Percentiles rank a stretch among this genome's conserved stretches.
phyloP scores from a whole-genome alignment of 192 early-diverging fungal species.

The Chytriomyces sp. region DNA sequence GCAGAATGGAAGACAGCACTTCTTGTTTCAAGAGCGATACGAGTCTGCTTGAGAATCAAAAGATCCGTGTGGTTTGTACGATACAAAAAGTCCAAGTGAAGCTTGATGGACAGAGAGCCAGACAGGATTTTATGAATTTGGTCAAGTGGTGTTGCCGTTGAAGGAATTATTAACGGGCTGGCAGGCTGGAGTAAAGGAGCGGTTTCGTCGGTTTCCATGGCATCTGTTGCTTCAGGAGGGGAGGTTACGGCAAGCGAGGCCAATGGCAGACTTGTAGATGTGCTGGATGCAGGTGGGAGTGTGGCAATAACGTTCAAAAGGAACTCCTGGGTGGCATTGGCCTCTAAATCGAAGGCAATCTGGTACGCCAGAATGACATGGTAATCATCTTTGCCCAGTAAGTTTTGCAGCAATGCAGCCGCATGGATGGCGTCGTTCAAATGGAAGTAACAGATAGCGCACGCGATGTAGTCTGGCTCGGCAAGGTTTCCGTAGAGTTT shows the following conservation, averaged over 20 bases:
- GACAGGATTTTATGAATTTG: slow-evolving; percentile 81
- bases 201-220: slow-evolving; percentile 62
- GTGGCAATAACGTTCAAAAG: slow-evolving; percentile 75
- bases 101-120: slow-evolving; percentile 87
- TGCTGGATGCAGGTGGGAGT: slow-evolving; percentile 51
- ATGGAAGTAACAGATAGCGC: slow-evolving; percentile 90
- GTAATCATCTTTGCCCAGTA: slow-evolving; percentile 63
- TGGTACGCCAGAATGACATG: slow-evolving; percentile 89
- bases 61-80: slow-evolving; percentile 97
- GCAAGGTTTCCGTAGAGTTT: slow-evolving; percentile 72
- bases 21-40: slow-evolving; percentile 86
- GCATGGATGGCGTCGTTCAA: slow-evolving; percentile 79
- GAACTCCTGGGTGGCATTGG: slow-evolving; percentile 96
- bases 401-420: slow-evolving; percentile 73
- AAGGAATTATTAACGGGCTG: slow-evolving; percentile 18
- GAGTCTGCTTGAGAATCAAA: slow-evolving; percentile 91
- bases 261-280: slow-evolving; percentile 31
- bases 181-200: slow-evolving; percentile 36
- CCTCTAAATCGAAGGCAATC: slow-evolving; percentile 97
- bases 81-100: slow-evolving; percentile 94
- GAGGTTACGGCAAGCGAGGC: slow-evolving; percentile 30
- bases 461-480: slow-evolving; percentile 90
- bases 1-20: slow-evolving; percentile 94
- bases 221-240: slow-evolving; percentile 34
- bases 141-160: slow-evolving; percentile 23